Base-by-base conservation (phyloP, 352 stramenopile genomes). In the Phytophthora tentaculata region DNA sequence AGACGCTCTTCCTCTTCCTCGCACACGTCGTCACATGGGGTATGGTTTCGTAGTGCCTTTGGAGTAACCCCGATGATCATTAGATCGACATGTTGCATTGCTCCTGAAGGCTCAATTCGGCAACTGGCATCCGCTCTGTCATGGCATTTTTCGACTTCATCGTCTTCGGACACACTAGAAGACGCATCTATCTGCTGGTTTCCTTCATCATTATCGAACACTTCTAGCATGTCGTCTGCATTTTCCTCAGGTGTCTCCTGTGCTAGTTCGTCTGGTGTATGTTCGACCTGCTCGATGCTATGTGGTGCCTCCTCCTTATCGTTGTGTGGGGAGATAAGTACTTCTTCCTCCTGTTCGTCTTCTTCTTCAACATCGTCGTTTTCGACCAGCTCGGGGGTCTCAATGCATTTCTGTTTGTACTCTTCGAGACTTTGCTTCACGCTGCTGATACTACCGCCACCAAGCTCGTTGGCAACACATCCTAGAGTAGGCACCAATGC, bases 201-300 rank as follows among this genome's bases (percentile, higher is more conserved):
- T 26, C n/a, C 53, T 35, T 68, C 61, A 14, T 26, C 29, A 29
- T 49, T 41, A 12, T 68, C 63, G 48, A 89, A 89, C 45, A 86
- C 69, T 49, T 89, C 83, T 16, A 85, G 39, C 19, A 73, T 74
- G 5, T 83, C 79, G 0, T 68, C 62, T 35, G 65, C 54, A 7
- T 56, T 28, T 16, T 65, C 48, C 16, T 63, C 53, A 3, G 39
- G 47, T n/a, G 14, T 53, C 16, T 55, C 24, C 17, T 73, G 58
- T 5, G 54, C 8, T n/a, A 45, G 13, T 26, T 56, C 57, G 58
- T 28, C 16, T 48, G 45, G 35, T 13, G 12, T 50, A 29, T 41
- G 8, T 12, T 61, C 45, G 20, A 17, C 17, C 13, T 65, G 26
- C 24, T 74, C 8, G 14, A 14, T 64, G 43, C 44, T 35, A 53